Evolutionary conservation across 2,329 filamentous ascomycete genomes (phyloP).

Genomic region (Fusarium ramigenum): DNA sequence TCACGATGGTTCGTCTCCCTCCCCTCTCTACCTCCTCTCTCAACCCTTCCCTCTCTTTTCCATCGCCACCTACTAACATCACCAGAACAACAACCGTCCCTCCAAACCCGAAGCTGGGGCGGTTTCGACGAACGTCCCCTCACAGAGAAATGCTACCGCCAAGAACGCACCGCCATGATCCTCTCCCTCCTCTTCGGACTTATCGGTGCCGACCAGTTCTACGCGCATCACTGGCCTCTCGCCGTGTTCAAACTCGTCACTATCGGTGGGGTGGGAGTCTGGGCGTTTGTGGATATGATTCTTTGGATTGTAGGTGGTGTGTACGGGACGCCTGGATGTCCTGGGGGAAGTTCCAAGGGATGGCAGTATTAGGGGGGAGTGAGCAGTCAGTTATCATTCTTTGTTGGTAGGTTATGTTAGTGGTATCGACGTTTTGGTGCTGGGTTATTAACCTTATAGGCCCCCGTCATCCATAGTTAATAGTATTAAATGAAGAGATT

Average conservation of each 20-base stretch:
- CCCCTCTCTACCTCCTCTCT: neutral
- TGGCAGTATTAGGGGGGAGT: conserved; percentile 10
- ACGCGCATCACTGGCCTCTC: conserved; percentile 30
- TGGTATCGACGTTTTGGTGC: neutral
- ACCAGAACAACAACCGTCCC: neutral
- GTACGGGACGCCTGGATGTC: conserved; percentile 35
- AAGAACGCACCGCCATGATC: conserved; percentile 36
- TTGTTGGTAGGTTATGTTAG: neutral
- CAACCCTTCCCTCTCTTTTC: too few relatives aligned
- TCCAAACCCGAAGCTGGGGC: conserved; percentile 26
- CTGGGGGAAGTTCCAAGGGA: conserved; percentile 21
- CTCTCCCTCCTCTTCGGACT: conserved; percentile 20
- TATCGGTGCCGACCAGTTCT: conserved; percentile 33
- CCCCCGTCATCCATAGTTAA: too few relatives aligned
- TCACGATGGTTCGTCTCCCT: neutral
- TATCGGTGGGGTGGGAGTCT: conserved; percentile 25
- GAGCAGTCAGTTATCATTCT: neutral
- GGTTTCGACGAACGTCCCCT: conserved; percentile 25
- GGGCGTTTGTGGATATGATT: conserved; percentile 30
- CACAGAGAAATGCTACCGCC: conserved; percentile 29
- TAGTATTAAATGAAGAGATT: too few relatives aligned
- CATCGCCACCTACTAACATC: neutral
- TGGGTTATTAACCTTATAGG: too few relatives aligned
- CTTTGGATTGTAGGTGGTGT: conserved; percentile 39
- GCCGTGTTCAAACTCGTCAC: conserved; percentile 35